Base-by-base conservation (phyloP, 225 moss, liverwort and hornwort genomes). In the Polytrichum commune region DNA sequence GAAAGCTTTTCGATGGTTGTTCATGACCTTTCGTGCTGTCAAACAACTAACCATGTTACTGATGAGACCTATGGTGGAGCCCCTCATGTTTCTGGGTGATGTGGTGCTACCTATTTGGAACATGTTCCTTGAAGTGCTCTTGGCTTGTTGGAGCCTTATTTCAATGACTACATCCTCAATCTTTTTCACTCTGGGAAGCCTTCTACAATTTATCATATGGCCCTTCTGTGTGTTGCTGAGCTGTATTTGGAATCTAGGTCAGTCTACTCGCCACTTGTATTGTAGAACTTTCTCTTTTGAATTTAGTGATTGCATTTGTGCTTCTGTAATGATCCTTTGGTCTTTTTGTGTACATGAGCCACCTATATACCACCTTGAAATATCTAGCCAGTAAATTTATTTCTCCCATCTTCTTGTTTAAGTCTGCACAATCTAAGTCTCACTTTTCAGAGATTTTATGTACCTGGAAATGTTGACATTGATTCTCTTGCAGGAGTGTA, bases 1-100 rank as follows among this genome's bases (percentile, higher is more conserved):
- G 87, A 95, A 95, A 72, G 92, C 95, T 28, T 90, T 95, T 64
- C 83, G 82, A 66, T 95, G 92, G 90, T 76, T 87, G 29, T 53
- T 95, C 46, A 83, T 87, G 62, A 81, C 85, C n/a, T 66, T 92
- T 53, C 87, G 85, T 63, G 87, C 92, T 71, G 63, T 75, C 35
- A 85, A 89, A 69, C 95, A 90, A 73, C 55, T 92, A 63, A 90
- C 84, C 62, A 62, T 80, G 16, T 30, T 92, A 65, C 67, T 92
- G 19, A 87, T 92, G 95, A 82, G 75, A 72, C 95, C 92, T 71
- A 73, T 95, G 66, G 70, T 84, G 66, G 79, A 87, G 78, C 95
- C 95, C 8, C 78, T 95, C 19, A 73, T 75, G 60, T 62, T 78
- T 53, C 65, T 95, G 55, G 89, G 83, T 63, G 95, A 90, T 62